Evolutionary conservation across 495 filamentous ascomycete species (phyloP).

Genomic region (Trichoderma erinaceum): DNA sequence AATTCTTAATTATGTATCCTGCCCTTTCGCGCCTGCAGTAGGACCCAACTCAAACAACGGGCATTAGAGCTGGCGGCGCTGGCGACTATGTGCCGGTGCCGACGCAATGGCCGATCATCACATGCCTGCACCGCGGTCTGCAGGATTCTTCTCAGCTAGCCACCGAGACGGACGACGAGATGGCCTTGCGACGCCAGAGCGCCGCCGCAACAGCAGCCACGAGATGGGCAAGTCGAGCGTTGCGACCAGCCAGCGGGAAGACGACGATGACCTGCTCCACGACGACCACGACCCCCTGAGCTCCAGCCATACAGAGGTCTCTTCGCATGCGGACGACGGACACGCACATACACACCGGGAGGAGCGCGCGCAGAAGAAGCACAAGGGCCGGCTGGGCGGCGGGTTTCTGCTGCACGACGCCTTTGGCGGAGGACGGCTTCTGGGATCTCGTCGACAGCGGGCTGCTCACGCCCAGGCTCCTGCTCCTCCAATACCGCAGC

Average conservation of each 20-base stretch:
- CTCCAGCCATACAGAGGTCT: constrained; percentile 20
- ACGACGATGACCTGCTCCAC: constrained; percentile 19
- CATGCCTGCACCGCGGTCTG: constrained; percentile 6
- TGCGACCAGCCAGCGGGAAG: constrained; percentile 19
- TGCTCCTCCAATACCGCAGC: background rate
- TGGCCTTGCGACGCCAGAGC: constrained; percentile 14
- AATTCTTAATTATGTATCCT: background rate
- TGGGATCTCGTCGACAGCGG: constrained; percentile 10
- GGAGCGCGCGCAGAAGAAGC: constrained; percentile 25
- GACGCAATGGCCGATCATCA: constrained; percentile 16
- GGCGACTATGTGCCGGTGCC: constrained; percentile 8
- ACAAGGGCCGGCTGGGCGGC: constrained; percentile 39
- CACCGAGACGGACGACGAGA: constrained; percentile 18
- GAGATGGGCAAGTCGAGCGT: constrained; percentile 29
- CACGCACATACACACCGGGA: constrained; percentile 15
- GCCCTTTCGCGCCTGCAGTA: background rate
- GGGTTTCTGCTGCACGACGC: constrained; percentile 41
- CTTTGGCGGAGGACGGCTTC: background rate
- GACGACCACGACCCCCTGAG: constrained; percentile 22
- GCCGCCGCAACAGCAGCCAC: constrained; percentile 22
- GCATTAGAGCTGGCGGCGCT: background rate
- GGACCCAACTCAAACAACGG: background rate
- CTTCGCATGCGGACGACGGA: constrained; percentile 23
- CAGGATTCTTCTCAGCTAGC: constrained; percentile 25
- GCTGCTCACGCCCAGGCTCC: background rate